Conservation (phyloP, 2,329 filamentous ascomycete species). For the Fusarium algeriense region DNA sequence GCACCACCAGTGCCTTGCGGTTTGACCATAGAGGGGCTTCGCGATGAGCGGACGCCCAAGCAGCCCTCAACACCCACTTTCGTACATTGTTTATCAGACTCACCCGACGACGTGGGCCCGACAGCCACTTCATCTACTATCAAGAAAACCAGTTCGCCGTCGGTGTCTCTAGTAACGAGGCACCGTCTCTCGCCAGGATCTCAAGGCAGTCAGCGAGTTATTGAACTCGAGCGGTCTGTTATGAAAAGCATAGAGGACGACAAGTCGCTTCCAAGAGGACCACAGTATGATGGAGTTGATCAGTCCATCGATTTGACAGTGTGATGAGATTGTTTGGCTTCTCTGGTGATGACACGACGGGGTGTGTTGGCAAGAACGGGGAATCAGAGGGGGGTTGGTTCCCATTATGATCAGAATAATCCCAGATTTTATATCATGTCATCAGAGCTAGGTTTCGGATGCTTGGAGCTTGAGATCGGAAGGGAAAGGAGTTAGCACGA, state of each 20-base stretch:
- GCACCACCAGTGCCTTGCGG: conserved; percentile 23
- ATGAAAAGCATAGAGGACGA: conserved; percentile 41
- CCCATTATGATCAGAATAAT: neutral
- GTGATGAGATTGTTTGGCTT: neutral
- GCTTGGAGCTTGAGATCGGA: conserved; percentile 6
- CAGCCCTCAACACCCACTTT: conserved; percentile 23
- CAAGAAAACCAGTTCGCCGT: conserved; percentile 25
- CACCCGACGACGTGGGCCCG: conserved; percentile 8
- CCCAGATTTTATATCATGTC: conserved; percentile 4
- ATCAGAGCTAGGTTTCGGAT: neutral
- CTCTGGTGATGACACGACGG: neutral
- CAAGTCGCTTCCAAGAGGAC: conserved; percentile 9
- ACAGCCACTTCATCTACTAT: conserved; percentile 21
- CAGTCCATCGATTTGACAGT: conserved; percentile 39
- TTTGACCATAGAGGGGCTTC: conserved; percentile 16
- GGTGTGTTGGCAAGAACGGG: neutral
- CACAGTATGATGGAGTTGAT: conserved; percentile 52
- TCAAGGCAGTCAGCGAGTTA: neutral
- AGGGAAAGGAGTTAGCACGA: neutral
- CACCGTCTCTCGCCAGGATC: neutral
- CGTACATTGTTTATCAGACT: conserved; percentile 31
- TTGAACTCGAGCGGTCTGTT: conserved; percentile 17
- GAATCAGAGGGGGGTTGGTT: conserved; percentile 3
- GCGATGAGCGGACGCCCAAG: neutral
- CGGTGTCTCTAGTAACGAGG: conserved; percentile 10